A percentile compares a stretch with the other conserved stretches of the same genome.
Conservation (phyloP, 163 green algal genomes). For the Chlorella variabilis region DNA sequence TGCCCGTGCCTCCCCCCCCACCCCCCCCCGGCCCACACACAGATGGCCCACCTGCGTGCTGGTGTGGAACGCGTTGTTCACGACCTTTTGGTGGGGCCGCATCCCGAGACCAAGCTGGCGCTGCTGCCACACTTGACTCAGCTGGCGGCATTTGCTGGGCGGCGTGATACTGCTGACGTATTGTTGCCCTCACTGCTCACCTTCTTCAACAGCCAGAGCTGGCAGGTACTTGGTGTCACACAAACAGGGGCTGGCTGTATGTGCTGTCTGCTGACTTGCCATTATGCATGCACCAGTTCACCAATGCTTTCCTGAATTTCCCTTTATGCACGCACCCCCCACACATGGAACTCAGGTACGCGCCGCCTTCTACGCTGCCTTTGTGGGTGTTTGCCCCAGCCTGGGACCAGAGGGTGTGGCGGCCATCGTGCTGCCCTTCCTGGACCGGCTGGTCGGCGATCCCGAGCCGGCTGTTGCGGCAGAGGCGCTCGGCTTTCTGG, state of each 20-base stretch:
- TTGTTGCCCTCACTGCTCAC: slow-evolving; percentile 95
- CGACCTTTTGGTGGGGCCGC: slow-evolving; percentile 82
- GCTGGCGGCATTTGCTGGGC: slow-evolving; percentile 61
- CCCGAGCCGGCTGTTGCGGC: slow-evolving; percentile 69
- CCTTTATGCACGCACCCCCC: background rate
- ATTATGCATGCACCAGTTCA: no score
- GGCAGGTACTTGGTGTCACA: slow-evolving; percentile 60
- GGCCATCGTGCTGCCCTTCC: slow-evolving; percentile 91
- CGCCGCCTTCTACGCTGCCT: slow-evolving; percentile 76
- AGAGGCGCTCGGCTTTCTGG: slow-evolving; percentile 78
- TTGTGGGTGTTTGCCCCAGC: slow-evolving; percentile 66
- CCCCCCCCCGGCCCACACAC: background rate
- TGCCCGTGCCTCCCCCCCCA: background rate
- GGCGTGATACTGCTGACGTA: slow-evolving; percentile 81
- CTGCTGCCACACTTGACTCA: slow-evolving; percentile 71
- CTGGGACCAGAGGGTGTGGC: slow-evolving; percentile 77
- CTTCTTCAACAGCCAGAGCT: slow-evolving; percentile 90
- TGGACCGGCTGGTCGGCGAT: slow-evolving; percentile 85
- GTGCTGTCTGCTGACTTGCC: no score
- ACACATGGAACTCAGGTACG: background rate
- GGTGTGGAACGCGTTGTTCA: slow-evolving; percentile 79
- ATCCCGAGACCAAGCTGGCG: slow-evolving; percentile 69
- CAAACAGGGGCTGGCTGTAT: no score
- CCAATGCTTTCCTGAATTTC: no score
- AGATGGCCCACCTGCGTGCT: slow-evolving; percentile 50